These are phyloP conservation scores for Litchi chinensis DNA, from an alignment of 345 rosid species.

Conservation along the genomic window DNA sequence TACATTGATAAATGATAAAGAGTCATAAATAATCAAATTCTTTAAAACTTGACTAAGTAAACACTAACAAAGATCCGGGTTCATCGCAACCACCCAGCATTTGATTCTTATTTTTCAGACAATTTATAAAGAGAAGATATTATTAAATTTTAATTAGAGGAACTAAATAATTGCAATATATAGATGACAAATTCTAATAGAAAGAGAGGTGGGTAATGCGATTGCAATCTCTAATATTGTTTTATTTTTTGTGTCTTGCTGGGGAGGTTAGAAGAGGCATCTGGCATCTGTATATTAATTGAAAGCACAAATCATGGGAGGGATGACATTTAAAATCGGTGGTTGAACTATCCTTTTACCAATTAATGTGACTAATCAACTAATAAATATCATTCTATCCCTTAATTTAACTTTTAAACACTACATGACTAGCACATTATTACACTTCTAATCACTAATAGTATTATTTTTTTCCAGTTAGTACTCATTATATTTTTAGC, in stretches of 20 bases:
- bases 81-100: neutral
- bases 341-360: slow-evolving; percentile 18
- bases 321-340: neutral
- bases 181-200: neutral
- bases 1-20: too few relatives aligned
- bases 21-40: too few relatives aligned
- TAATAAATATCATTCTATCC: neutral
- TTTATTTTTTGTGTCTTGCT: neutral
- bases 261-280: too few relatives aligned
- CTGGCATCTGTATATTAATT: neutral
- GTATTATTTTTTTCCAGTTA: too few relatives aligned
- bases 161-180: neutral
- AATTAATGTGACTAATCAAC: slow-evolving; percentile 11
- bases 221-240: slow-evolving; percentile 4
- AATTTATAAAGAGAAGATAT: neutral
- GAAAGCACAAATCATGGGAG: slow-evolving; percentile 1
- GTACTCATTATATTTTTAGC: too few relatives aligned
- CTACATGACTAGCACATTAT: neutral
- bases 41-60: too few relatives aligned
- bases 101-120: too few relatives aligned
- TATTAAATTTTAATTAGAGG: too few relatives aligned
- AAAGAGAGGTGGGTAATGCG: too few relatives aligned
- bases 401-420: neutral
- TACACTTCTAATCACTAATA: neutral
- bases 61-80: too few relatives aligned